These are phyloP conservation scores for Prunus davidiana DNA, from an alignment of 306 rosid species.

Conservation along the genomic window DNA sequence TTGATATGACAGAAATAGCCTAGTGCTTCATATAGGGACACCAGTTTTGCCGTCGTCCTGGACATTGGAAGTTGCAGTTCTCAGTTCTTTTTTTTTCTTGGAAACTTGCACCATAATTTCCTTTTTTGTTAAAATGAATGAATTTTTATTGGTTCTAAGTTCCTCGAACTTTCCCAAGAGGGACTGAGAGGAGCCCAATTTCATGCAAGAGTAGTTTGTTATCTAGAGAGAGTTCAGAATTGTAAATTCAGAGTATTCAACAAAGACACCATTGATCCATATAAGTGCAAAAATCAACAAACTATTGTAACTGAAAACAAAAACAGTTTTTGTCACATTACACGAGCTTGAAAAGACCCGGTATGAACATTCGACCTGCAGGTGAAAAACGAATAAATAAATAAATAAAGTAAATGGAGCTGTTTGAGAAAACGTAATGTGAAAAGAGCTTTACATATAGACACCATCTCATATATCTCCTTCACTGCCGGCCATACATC, in stretches of 20 bases:
- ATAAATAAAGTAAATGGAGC: neutral
- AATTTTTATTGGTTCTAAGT: no score
- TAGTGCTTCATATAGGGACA: neutral
- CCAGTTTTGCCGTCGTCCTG: no score
- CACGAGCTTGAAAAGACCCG: constrained; percentile 36
- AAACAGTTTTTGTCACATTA: neutral
- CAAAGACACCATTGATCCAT: neutral
- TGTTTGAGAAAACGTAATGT: neutral
- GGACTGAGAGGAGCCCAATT: no score
- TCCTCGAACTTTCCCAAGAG: no score
- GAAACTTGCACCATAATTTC: no score
- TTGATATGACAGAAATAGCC: neutral
- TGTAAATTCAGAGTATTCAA: neutral
- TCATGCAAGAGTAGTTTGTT: no score
- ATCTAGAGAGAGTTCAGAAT: neutral
- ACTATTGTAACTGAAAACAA: neutral
- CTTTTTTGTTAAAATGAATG: no score
- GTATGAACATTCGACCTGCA: constrained; percentile 45
- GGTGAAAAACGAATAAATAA: neutral
- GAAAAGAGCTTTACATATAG: constrained; percentile 50
- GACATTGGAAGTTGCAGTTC: no score
- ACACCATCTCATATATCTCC: constrained; percentile 86
- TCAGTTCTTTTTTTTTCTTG: no score
- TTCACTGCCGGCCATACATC: constrained; percentile 64
- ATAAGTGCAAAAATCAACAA: neutral